These are phyloP conservation scores for Gnomoniopsis sp. DNA, from an alignment of 2,329 filamentous ascomycete genomes.

Conservation along the genomic window DNA sequence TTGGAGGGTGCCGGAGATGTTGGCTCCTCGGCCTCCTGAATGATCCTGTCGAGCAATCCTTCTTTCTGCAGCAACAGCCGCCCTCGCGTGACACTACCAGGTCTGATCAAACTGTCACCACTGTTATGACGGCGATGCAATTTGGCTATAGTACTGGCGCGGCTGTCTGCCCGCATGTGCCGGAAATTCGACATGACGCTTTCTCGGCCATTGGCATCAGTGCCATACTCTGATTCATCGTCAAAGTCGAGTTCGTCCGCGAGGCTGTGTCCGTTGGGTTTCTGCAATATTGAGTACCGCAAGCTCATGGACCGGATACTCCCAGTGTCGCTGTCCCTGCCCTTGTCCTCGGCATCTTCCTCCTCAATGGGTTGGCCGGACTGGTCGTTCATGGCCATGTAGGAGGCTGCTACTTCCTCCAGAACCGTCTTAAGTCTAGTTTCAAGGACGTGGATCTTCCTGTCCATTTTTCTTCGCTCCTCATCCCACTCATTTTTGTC, in stretches of 20 bases:
- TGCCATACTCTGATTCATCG: conserved; percentile 69
- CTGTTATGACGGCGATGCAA: conserved; percentile 56
- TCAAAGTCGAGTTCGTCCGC: conserved; percentile 90
- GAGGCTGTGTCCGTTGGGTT: conserved; percentile 68
- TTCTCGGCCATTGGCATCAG: conserved; percentile 68
- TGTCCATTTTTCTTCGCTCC: conserved; percentile 77
- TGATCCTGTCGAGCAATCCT: conserved; percentile 42
- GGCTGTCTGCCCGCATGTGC: conserved; percentile 53
- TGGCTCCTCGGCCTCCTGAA: conserved; percentile 46
- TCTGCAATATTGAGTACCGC: conserved; percentile 69
- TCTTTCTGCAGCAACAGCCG: conserved; percentile 47
- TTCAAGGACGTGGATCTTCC: conserved; percentile 86
- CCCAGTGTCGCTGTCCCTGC: conserved; percentile 65
- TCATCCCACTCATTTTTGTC: conserved; percentile 85
- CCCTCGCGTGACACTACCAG: conserved; percentile 52
- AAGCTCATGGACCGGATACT: conserved; percentile 75
- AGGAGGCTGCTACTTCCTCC: conserved; percentile 76
- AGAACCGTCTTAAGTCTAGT: conserved; percentile 78
- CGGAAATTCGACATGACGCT: conserved; percentile 52
- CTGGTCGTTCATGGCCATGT: conserved; percentile 44
- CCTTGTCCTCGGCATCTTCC: conserved; percentile 55
- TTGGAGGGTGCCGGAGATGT: conserved; percentile 31
- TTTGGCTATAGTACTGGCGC: conserved; percentile 50
- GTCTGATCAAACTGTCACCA: conserved; percentile 53
- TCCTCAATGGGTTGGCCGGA: conserved; percentile 25